These are phyloP conservation scores for Candida maris DNA, from an alignment of 805 yeast genomes.

Conservation along the genomic window DNA sequence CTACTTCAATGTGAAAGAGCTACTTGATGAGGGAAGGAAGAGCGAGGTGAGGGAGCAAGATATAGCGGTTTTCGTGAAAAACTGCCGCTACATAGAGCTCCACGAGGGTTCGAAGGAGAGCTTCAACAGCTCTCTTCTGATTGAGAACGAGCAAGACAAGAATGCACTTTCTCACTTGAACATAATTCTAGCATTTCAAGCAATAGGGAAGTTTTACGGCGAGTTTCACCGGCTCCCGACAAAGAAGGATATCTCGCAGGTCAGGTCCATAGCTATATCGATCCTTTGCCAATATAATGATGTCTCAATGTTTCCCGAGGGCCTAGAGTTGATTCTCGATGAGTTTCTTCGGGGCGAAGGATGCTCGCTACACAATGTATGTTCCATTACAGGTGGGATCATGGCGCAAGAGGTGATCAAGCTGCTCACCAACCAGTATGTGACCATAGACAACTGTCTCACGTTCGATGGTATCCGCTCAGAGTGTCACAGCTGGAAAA, in stretches of 20 bases:
- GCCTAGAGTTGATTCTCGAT: conserved; percentile 36
- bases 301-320: conserved; percentile 30
- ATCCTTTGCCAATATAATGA: conserved; percentile 20
- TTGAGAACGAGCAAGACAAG: conserved; percentile 8
- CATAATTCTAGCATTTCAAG: conserved; percentile 43
- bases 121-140: conserved; percentile 19
- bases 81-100: conserved; percentile 50
- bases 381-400: conserved; percentile 78
- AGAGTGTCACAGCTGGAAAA: conserved; percentile 34
- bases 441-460: conserved; percentile 68
- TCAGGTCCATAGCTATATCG: conserved; percentile 25
- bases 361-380: conserved; percentile 50
- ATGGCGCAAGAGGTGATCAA: conserved; percentile 84
- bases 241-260: conserved; percentile 17
- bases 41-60: conserved; percentile 30
- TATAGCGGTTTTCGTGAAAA: conserved; percentile 55
- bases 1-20: conserved; percentile 25
- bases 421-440: conserved; percentile 69
- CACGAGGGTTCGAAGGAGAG: conserved; percentile 40
- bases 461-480: conserved; percentile 71
- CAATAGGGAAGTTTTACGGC: conserved; percentile 25
- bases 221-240: conserved; percentile 21
- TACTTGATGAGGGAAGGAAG: conserved; percentile 29
- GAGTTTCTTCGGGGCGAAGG: conserved; percentile 42
- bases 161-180: conserved; percentile 14